Conservation (phyloP, 1,139 yeast species). For the Ogataea hybrid region DNA sequence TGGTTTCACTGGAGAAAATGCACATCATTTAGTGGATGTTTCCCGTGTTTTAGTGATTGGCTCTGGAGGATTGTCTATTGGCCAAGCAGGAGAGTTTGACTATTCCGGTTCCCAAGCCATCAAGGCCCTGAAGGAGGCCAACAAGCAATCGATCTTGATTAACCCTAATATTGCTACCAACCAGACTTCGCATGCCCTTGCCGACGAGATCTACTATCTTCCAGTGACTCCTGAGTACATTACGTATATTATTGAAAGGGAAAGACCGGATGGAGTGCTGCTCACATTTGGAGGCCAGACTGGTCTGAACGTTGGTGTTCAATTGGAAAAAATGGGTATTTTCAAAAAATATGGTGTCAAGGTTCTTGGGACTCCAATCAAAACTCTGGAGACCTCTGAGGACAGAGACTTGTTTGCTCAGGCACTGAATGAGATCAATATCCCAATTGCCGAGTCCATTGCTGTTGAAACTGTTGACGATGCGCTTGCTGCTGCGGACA, state of each 20-base stretch:
- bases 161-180: constrained; percentile 98
- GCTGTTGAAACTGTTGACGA: constrained; percentile 94
- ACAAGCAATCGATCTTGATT: constrained; percentile 79
- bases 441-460: constrained; percentile 94
- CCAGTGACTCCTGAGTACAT: constrained; percentile 98
- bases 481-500: constrained; percentile 82
- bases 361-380: constrained; percentile 96
- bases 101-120: constrained; percentile 98
- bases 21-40: constrained; percentile 72
- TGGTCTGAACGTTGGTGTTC: constrained; percentile 92
- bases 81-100: constrained; percentile 99
- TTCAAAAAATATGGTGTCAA: constrained; percentile 87
- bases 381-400: constrained; percentile 92
- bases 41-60: constrained; percentile 90
- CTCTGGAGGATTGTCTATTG: constrained; percentile 96
- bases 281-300: constrained; percentile 99
- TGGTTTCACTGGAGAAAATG: constrained; percentile 46
- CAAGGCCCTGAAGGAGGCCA: constrained; percentile 90
- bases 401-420: constrained; percentile 95
- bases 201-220: constrained; percentile 90
- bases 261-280: constrained; percentile 92
- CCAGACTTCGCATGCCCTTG: constrained; percentile 93
- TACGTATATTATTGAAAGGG: constrained; percentile 90
- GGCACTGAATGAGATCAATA: constrained; percentile 89
- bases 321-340: constrained; percentile 89